Percentiles rank a stretch among this genome's conserved stretches.
Evolutionary conservation across 805 yeast genomes (phyloP).

Genomic region (Candida insectorum): DNA sequence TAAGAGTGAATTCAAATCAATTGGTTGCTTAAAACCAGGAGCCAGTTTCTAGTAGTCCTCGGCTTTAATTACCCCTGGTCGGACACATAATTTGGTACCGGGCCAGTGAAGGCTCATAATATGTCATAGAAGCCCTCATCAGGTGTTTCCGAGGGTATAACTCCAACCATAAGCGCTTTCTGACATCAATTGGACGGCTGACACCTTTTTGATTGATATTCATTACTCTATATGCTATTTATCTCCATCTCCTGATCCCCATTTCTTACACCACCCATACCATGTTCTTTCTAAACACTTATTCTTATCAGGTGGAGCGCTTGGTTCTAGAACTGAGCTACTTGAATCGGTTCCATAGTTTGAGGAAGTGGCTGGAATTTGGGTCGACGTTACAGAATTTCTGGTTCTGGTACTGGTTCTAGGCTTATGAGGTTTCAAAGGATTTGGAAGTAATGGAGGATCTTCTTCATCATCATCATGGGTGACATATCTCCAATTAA

Average conservation of each 20-base stretch:
- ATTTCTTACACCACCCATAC: constrained; percentile 64
- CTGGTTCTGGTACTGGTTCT: constrained; percentile 3
- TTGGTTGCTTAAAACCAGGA: too few species aligned
- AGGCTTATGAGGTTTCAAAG: constrained; percentile 25
- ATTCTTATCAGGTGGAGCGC: constrained; percentile 33
- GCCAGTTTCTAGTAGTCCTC: too few species aligned
- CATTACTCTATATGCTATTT: background rate
- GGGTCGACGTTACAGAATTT: constrained; percentile 17
- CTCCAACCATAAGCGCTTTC: too few species aligned
- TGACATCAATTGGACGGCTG: too few species aligned
- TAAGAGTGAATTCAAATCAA: too few species aligned
- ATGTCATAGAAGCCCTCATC: too few species aligned
- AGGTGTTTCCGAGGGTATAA: too few species aligned
- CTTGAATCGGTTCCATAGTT: constrained; percentile 3
- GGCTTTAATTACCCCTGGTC: too few species aligned
- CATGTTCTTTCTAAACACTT: constrained; percentile 54
- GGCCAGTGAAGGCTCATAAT: too few species aligned
- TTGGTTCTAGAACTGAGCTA: constrained; percentile 3
- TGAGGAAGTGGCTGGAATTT: constrained; percentile 6
- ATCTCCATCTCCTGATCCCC: constrained; percentile 21
- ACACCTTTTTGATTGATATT: background rate
- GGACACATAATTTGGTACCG: too few species aligned
- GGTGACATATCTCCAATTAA: constrained; percentile 76
- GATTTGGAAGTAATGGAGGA: constrained; percentile 36
- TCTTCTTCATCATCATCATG: constrained; percentile 41